Evolutionary conservation across 768 basidiomycete species (phyloP).

Genomic region (Amyloporia xantha): DNA sequence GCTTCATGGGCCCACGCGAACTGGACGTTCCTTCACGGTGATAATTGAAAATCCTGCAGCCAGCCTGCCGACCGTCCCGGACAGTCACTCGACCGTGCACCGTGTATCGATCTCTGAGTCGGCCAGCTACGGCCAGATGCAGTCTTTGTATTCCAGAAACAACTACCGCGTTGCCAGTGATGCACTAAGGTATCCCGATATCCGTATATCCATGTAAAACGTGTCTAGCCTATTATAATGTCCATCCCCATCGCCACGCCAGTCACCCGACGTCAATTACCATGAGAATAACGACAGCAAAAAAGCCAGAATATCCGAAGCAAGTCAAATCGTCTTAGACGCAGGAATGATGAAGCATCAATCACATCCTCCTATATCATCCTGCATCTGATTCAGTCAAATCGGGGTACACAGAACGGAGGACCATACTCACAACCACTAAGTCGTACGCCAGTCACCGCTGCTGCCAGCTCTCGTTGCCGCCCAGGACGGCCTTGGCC

Average conservation of each 20-base stretch:
- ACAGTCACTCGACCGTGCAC: neutral
- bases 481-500: neutral
- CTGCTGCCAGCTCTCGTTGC: too few species aligned
- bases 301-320: too few species aligned
- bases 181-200: neutral
- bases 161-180: neutral
- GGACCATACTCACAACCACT: too few species aligned
- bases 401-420: too few species aligned
- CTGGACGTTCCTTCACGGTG: constrained; percentile 17
- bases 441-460: too few species aligned
- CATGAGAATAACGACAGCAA: too few species aligned
- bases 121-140: too few species aligned
- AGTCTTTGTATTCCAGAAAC: neutral
- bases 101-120: neutral
- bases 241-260: neutral
- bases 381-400: neutral
- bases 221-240: too few species aligned
- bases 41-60: constrained; percentile 14
- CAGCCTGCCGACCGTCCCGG: constrained; percentile 1
- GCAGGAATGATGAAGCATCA: neutral
- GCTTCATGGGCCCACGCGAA: constrained; percentile 20
- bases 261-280: neutral
- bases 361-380: neutral
- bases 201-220: neutral
- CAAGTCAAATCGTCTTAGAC: neutral